phyloP scores from a whole-genome alignment of 345 rosid genomes.

The Noccaea bulbosa region DNA sequence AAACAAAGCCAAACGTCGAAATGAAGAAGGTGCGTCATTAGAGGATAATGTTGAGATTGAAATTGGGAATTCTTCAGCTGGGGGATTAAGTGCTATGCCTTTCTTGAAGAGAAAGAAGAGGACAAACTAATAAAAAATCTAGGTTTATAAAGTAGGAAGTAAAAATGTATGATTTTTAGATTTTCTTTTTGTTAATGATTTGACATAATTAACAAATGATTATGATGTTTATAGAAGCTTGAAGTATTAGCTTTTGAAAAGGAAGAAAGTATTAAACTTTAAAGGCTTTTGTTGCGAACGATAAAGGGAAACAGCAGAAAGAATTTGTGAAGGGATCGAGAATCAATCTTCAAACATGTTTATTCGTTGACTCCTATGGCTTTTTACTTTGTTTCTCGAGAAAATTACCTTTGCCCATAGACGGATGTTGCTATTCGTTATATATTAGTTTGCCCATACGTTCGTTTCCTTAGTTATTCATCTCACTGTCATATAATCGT shows the following conservation, averaged over 20 bases:
- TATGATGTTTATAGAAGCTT: conserved; percentile 24
- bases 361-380: background rate
- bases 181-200: background rate
- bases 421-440: too few species aligned
- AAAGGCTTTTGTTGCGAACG: conserved; percentile 1
- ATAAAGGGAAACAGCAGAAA: conserved; percentile 4
- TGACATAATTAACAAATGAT: conserved; percentile 24
- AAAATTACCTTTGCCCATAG: too few species aligned
- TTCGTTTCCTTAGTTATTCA: too few species aligned
- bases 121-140: background rate
- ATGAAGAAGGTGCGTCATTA: conserved; percentile 7
- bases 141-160: background rate
- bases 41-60: conserved; percentile 33
- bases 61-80: conserved; percentile 37
- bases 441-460: too few species aligned
- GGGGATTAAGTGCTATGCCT: conserved; percentile 46
- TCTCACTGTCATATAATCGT: too few species aligned
- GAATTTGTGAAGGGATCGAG: conserved; percentile 4
- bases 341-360: background rate
- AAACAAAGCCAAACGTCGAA: conserved; percentile 32
- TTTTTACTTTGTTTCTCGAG: background rate
- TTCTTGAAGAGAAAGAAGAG: conserved; percentile 44
- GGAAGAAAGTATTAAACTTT: background rate
- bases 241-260: conserved; percentile 6
- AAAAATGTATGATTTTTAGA: background rate